Conservation (phyloP, 140 eudicot species). For the Erigeron philadelphicus region DNA sequence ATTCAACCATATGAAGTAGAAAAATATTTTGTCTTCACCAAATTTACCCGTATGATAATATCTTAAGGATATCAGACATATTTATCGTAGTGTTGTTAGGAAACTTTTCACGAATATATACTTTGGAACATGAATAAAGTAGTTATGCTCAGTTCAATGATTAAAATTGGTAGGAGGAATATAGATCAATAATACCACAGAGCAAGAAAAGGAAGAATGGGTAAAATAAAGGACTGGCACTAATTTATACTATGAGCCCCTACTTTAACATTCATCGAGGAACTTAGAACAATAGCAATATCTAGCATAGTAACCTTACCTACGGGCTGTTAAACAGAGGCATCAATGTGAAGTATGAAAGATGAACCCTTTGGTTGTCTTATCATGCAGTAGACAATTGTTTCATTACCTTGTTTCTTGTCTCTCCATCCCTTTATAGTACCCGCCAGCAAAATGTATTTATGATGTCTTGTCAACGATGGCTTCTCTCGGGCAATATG, state of each 20-base stretch:
- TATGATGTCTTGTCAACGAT: not conserved
- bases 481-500: not conserved
- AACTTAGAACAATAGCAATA: not conserved
- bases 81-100: not conserved
- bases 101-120: not conserved
- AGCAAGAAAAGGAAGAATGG: not conserved
- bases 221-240: not conserved
- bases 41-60: not conserved
- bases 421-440: not conserved
- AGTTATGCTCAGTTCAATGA: not conserved
- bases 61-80: not conserved
- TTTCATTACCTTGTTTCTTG: not conserved
- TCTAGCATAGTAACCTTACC: not conserved
- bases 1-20: too few species aligned
- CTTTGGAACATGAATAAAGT: not conserved
- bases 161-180: not conserved
- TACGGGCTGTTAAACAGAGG: not conserved
- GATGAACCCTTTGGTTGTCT: not conserved
- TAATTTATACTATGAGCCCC: not conserved
- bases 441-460: not conserved
- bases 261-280: not conserved
- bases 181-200: not conserved
- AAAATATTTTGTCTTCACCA: not conserved
- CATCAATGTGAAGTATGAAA: not conserved
- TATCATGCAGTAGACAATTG: not conserved